Evolutionary conservation across 2,329 filamentous ascomycete genomes (phyloP).

Genomic region (Trichoderma aggressivum): DNA sequence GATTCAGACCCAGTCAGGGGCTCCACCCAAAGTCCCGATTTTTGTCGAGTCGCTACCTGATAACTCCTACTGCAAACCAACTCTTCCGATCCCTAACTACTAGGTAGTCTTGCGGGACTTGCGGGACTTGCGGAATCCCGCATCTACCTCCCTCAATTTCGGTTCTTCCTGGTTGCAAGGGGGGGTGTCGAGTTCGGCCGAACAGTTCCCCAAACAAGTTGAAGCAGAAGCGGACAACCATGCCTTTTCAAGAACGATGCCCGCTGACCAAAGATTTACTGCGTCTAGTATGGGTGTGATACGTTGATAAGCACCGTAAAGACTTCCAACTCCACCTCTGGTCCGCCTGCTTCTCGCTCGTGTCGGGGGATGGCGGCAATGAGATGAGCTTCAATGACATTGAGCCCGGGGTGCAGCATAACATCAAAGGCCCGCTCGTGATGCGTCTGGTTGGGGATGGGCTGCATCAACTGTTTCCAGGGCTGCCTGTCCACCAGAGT

Average conservation of each 20-base stretch:
- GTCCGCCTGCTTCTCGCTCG: conserved; percentile 53
- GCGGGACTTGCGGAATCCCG: not conserved
- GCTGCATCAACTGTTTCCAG: conserved; percentile 45
- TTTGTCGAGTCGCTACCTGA: conserved; percentile 2
- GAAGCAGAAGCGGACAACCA: not conserved
- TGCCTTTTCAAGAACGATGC: not conserved
- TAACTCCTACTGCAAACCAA: not conserved
- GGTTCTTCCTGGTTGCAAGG: not conserved
- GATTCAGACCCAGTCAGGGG: not conserved
- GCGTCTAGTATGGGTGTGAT: conserved; percentile 5
- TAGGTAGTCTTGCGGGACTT: not conserved
- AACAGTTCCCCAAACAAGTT: not conserved
- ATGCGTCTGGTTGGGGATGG: conserved; percentile 54
- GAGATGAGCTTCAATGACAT: conserved; percentile 74
- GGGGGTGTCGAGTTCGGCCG: not conserved
- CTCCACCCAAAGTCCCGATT: not conserved
- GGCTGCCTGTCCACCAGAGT: conserved; percentile 67
- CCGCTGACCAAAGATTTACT: not conserved
- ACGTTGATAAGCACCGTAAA: conserved; percentile 74
- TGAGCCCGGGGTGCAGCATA: conserved; percentile 67
- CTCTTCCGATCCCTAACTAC: not conserved
- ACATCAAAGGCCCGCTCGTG: conserved; percentile 72
- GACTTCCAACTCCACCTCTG: conserved; percentile 73
- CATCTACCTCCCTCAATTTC: not conserved
- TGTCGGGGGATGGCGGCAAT: conserved; percentile 65